phyloP scores from a whole-genome alignment of 2,329 filamentous ascomycete genomes.

The Erysiphe pulchra region DNA sequence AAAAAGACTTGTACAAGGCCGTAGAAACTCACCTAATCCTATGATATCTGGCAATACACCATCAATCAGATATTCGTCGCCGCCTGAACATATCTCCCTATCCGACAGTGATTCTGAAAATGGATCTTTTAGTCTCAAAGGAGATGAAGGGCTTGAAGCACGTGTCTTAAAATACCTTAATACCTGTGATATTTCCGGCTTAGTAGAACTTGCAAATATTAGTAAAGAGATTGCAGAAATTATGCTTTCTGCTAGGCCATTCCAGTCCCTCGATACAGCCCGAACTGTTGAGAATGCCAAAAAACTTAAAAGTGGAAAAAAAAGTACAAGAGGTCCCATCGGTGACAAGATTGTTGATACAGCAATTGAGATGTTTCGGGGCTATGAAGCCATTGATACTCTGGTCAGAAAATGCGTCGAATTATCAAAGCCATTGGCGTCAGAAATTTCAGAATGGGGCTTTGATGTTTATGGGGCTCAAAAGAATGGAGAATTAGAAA shows the following conservation, averaged over 20 bases:
- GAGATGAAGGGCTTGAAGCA: conserved; percentile 20
- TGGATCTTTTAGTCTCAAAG: conserved; percentile 10
- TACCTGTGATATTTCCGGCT: conserved; percentile 43
- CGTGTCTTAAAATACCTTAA: conserved; percentile 65
- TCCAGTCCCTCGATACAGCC: conserved; percentile 37
- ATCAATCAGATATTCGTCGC: conserved; percentile 6
- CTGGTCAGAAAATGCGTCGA: conserved; percentile 53
- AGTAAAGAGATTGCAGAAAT: conserved; percentile 41
- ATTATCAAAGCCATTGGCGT: conserved; percentile 39
- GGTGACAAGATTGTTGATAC: conserved; percentile 42
- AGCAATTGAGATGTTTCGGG: conserved; percentile 46
- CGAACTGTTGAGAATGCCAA: conserved; percentile 31
- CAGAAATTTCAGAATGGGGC: conserved; percentile 42
- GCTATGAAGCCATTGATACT: conserved; percentile 61
- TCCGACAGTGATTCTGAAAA: conserved; percentile 9
- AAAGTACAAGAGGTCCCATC: conserved; percentile 21
- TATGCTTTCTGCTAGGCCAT: conserved; percentile 53
- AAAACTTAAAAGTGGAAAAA: conserved; percentile 23
- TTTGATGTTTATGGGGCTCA: conserved; percentile 34
- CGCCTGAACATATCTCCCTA: conserved; percentile 9
- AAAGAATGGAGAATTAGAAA: conserved; percentile 31
- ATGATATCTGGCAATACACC: conserved; percentile 2
- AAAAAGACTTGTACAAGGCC: conserved; percentile 12
- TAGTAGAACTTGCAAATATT: conserved; percentile 59
- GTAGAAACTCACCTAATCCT: conserved; percentile 8